Evolutionary conservation across 805 yeast genomes (phyloP), one percentile per base, ranked within the genome.

Genomic region (Millerozyma acaciae): DNA sequence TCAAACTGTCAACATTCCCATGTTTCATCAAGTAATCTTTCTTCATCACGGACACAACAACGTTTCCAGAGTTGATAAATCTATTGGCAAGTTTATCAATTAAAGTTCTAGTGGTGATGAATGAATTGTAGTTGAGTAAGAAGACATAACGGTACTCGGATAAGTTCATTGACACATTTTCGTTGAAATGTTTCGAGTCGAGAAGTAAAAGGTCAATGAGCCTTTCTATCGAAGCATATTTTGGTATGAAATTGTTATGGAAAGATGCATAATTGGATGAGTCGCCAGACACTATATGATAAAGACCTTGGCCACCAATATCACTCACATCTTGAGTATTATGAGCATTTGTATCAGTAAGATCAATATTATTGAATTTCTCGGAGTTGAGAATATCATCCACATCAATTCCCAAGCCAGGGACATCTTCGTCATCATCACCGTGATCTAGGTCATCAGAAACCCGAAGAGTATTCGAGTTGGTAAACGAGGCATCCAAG

Each of bases 191-290:
- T 73, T 74, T 24, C 74, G 80, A 14, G 84, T 90, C 53, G 75
- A 68, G 48, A 4, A 90, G 87, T 32, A 90, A 59, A 15, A 89
- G 69, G 55, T 90, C 97, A 34, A 88, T 69, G 45, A 90, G 68
- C 45, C 78, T 77, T 27, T 85, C 93, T 36, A 86, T 58, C 1
- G 84, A 71, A 1, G 93, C 93, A 45, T 48, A 58, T 32, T 62
- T 60, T 3, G 70, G 70, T 21, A 64, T 54, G 37, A 47, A 57
- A 28, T 42, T 48, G 22, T 35, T 20, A 2, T 19, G 13, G 20
- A 4, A 21, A 18, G 32, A 28, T 23, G 15, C 29, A n/a, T 15
- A 33, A 16, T 23, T 42, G 39, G 26, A 37, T 6, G 50, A 47
- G 13, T 42, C 48, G 16, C 47, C 26, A 1, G 53, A 45, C 17